A percentile compares a stretch with the other conserved stretches of the same genome.
These are phyloP conservation scores for Coprinopsis strossmayeri DNA, from an alignment of 768 basidiomycete species.

Conservation along the genomic window DNA sequence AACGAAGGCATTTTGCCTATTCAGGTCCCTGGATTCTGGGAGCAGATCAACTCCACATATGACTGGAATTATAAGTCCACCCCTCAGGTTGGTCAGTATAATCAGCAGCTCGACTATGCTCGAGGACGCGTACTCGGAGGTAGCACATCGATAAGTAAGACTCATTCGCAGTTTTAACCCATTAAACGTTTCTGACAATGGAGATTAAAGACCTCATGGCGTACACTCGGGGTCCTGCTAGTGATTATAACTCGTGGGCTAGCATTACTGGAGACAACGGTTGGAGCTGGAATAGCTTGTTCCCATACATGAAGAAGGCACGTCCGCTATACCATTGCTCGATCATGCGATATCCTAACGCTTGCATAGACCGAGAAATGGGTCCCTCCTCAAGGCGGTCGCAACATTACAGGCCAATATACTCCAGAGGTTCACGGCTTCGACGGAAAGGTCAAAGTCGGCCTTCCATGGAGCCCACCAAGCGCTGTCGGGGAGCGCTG, in stretches of 20 bases:
- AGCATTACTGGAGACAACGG: constrained; percentile 5
- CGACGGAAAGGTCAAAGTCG: constrained; percentile 25
- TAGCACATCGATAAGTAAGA: constrained; percentile 12
- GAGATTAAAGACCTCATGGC: constrained; percentile 10
- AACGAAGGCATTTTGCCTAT: constrained; percentile 12
- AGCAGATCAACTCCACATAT: constrained; percentile 5
- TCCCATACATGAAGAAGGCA: background rate
- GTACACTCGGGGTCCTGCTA: constrained; percentile 5
- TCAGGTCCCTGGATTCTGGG: constrained; percentile 14
- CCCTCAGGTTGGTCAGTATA: constrained; percentile 13
- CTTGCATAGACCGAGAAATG: constrained; percentile 36
- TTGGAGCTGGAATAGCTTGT: constrained; percentile 4
- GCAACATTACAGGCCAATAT: constrained; percentile 30
- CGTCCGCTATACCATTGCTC: no score
- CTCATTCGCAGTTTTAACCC: background rate
- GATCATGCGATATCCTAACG: no score
- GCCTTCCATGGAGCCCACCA: constrained; percentile 24
- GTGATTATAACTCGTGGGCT: constrained; percentile 7
- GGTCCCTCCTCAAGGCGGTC: constrained; percentile 27
- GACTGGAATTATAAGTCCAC: constrained; percentile 17
- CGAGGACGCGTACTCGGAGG: constrained; percentile 15
- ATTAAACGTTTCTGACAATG: background rate
- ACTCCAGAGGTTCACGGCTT: constrained; percentile 30
- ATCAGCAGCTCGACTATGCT: constrained; percentile 7
- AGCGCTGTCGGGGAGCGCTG: constrained; percentile 23